Evolutionary conservation across 148 eudicot species (phyloP), one percentile per base, ranked within the genome.

Genomic region (Amaranthus cruentus): DNA sequence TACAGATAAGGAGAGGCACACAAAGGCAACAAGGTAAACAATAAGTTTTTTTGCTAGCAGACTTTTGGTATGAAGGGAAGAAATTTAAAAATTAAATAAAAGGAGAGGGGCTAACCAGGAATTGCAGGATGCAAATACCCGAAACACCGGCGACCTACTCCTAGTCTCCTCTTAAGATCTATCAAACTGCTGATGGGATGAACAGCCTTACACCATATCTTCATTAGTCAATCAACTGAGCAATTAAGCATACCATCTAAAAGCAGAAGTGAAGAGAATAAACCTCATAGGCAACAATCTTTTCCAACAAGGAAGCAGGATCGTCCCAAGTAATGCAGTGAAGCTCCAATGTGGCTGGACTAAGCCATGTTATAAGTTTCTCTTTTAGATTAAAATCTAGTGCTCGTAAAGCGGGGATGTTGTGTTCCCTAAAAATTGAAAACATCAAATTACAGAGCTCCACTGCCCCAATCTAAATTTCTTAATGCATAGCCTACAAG

Each of bases 111-210:
- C 93, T 85, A 72, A 95, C 98, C 98, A 65, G 98, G 98, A 78
- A 95, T 88, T 77, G 98, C 91, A 47, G 96, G 91, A 81, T 95
- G 98, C 79, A 95, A 73, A 77, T 95, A 95, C 68, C 97, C 98
- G 79, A 95, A 95, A 83, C 98, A 95, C 9, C 98, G 92, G 28
- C 98, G 90, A 6, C 98, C 96, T 43, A 85, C 84, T 73, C 96
- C 98, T 71, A 95, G 83, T 72, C 98, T 90, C 84, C 97, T 87
- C 88, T 95, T 95, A 78, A 95, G 90, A 81, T 95, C 98, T 79
- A 91, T 71, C 18, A 95, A 89, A 74, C 83, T 91, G 84, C 94
- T 95, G 79, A 95, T 95, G 54, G 98, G 98, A 83, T 95, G 97
- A 79, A 95, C 98, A 79, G 98, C 98, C 98, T 95, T 59, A 81